Conservation (phyloP, 805 yeast species). For the Schwanniomyces sp. region DNA sequence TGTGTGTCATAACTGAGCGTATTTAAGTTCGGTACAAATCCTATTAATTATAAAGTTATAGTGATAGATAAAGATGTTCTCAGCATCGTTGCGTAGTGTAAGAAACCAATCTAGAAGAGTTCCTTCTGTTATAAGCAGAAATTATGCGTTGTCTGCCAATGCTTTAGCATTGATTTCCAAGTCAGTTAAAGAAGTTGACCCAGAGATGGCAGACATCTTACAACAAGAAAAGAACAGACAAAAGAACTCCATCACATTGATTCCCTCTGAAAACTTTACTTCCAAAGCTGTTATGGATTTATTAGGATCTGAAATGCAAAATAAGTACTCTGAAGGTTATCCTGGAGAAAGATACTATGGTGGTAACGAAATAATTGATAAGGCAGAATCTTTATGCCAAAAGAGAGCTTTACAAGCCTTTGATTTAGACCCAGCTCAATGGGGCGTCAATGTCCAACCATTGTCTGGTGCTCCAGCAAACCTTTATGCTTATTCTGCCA, state of each 20-base stretch:
- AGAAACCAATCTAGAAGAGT: conserved; percentile 16
- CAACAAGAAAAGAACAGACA: conserved; percentile 87
- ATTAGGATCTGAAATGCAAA: conserved; percentile 96
- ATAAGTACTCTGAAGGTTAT: conserved; percentile 98
- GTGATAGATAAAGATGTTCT: conserved; percentile 20
- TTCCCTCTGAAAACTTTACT: conserved; percentile 97
- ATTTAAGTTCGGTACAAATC: not conserved
- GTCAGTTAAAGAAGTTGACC: conserved; percentile 65
- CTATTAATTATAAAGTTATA: not conserved
- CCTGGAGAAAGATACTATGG: conserved; percentile 99
- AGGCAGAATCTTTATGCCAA: conserved; percentile 90
- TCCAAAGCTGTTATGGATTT: conserved; percentile 95
- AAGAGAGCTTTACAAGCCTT: conserved; percentile 92
- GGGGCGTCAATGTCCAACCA: conserved; percentile 99
- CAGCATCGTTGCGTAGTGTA: conserved; percentile 26
- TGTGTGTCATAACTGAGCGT: not conserved
- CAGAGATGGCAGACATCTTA: conserved; percentile 73
- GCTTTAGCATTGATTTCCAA: conserved; percentile 68
- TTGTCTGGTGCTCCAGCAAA: conserved; percentile 98
- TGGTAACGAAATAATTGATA: conserved; percentile 96
- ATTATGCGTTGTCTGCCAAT: conserved; percentile 64
- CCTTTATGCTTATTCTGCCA: conserved; percentile 92
- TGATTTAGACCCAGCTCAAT: conserved; percentile 69
- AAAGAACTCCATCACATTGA: conserved; percentile 87
- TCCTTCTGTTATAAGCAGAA: conserved; percentile 15